Conservation (phyloP, 177 flowering plant genomes). For the Vitis hybrid region DNA sequence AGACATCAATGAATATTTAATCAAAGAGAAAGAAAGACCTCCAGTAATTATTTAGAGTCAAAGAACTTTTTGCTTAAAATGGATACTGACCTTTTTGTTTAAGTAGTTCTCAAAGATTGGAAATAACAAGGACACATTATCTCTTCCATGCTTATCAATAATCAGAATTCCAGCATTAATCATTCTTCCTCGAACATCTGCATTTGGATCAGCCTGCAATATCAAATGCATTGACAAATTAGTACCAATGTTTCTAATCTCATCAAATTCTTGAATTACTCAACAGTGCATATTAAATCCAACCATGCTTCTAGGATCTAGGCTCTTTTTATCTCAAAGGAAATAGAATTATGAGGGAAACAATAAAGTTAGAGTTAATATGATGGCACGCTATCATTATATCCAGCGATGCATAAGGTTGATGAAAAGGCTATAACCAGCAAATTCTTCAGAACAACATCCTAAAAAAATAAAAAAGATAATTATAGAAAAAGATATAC, state of each 20-base stretch:
- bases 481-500: no score
- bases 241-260: not conserved
- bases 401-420: no score
- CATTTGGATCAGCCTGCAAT: conserved; percentile 88
- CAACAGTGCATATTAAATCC: no score
- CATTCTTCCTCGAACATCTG: conserved; percentile 98
- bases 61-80: not conserved
- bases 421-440: no score
- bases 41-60: not conserved
- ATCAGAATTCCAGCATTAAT: conserved; percentile 93
- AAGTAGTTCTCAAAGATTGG: conserved; percentile 98
- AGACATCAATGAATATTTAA: not conserved
- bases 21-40: not conserved
- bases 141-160: conserved; percentile 91
- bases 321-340: no score
- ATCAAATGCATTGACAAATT: conserved; percentile 7
- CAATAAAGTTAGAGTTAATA: no score
- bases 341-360: no score
- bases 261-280: no score
- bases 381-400: no score
- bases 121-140: conserved; percentile 84
- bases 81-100: conserved; percentile 69
- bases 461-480: no score
- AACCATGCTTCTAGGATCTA: no score
- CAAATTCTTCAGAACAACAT: no score